Evolutionary conservation across 179 eudicot genomes (phyloP), one percentile per base, ranked within the genome.

Genomic region (Nepenthes alata): DNA sequence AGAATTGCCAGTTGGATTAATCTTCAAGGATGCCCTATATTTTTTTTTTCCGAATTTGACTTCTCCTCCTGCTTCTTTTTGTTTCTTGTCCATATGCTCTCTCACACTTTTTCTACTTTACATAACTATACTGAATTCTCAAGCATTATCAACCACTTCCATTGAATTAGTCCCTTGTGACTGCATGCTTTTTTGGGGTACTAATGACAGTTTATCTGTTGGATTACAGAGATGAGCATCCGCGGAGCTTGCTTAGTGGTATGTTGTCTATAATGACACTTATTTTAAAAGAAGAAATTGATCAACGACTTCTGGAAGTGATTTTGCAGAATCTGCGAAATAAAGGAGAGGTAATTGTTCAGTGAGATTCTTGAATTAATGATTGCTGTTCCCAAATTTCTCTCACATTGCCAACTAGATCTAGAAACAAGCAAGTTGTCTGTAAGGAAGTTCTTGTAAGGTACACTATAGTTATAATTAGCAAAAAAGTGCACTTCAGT

Each of bases 201-300:
- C 55, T 61, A 12, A 59, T 63, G 47, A 8, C 2, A 11, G 25
- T 25, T 8, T 74, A 11, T 49, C 25, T 47, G 53, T 62, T 61
- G 59, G 63, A 61, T 66, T 79, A 54, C 60, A 91, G 96, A 73
- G 83, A 84, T 62, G 71, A 81, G 25, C 91, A 89, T 66, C 84
- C 82, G 58, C 76, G 57, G 55, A 76, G 81, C 74, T 67, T 86
- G 80, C 63, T 76, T 60, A 73, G 45, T 65, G 82, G 84, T 53
- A 83, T 89, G 85, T 61, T 85, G 69, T 81, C 89, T 15, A 83
- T 89, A 64, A 84, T 91, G 76, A 64, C 82, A 37, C 83, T 75
- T 49, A 73, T 91, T 70, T 58, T 85, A 37, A 80, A 84, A 63
- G 88, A 80, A 53, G 83, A 78, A 74, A 70, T 69, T 63, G 71